A percentile compares a stretch with the other conserved stretches of the same genome.
Evolutionary conservation across 2,329 filamentous ascomycete genomes (phyloP).

Genomic region (Capronia americana): DNA sequence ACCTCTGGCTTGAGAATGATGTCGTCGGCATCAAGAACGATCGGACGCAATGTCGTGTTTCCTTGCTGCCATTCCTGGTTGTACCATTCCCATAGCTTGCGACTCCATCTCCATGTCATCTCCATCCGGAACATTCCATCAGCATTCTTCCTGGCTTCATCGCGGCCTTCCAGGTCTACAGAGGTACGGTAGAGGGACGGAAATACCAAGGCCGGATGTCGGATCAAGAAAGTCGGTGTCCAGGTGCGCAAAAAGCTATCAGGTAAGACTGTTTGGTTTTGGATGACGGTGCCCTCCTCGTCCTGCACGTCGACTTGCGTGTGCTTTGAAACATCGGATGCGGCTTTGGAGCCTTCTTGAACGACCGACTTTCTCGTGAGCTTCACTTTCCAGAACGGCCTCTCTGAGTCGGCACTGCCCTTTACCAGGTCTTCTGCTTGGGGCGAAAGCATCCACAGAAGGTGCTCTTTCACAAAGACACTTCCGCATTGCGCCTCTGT

Average conservation of each 20-base stretch:
- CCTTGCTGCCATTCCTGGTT: conserved; percentile 34
- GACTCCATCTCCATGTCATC: conserved; percentile 44
- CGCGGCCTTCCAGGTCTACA: conserved; percentile 32
- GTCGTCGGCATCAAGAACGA: conserved; percentile 50
- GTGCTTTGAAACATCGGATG: neutral
- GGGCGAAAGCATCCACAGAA: conserved; percentile 37
- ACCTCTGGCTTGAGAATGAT: conserved; percentile 46
- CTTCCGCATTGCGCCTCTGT: conserved; percentile 42
- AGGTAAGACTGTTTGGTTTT: conserved; percentile 46
- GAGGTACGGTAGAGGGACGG: conserved; percentile 48
- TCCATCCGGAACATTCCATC: conserved; percentile 36
- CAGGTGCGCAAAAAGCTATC: conserved; percentile 47
- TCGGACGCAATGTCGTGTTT: conserved; percentile 30
- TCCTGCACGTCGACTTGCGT: neutral
- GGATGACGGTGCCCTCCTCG: conserved; percentile 24
- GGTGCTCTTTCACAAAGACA: conserved; percentile 49
- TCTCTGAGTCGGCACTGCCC: neutral
- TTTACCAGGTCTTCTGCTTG: conserved; percentile 18
- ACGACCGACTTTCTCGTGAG: conserved; percentile 7
- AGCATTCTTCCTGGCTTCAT: conserved; percentile 30
- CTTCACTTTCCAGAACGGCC: conserved; percentile 33
- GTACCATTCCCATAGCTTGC: conserved; percentile 48
- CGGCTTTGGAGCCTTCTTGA: neutral
- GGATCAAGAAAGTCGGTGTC: conserved; percentile 47
- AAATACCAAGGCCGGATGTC: conserved; percentile 50